Evolutionary conservation across 208 protist species (phyloP), one percentile per base, ranked within the genome.

Genomic region (Trypanosoma cruzi): DNA sequence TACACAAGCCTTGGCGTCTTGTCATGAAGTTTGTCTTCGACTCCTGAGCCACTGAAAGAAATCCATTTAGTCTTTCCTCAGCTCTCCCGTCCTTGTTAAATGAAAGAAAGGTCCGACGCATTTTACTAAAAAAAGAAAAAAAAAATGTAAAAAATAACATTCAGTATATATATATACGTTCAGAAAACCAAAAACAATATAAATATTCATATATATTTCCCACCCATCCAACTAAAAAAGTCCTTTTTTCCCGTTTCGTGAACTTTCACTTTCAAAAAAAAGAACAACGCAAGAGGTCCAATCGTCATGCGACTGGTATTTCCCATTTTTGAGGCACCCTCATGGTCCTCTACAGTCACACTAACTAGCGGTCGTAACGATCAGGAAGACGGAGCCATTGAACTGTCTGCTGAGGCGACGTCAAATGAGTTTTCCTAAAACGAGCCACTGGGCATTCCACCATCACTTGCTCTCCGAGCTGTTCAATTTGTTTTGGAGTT

Each of bases 361-460:
- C 4, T 49, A 20, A 22, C 75, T 68, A 94, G 26, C 89, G 71
- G 64, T 92, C 86, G 64, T 88, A 90, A 34, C 57, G 68, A 65
- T 89, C 80, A 16, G 90, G 84, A 20, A 95, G 68, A 56, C 84
- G 82, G 63, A 90, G 56, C 90, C 90, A 95, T 55, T 93, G 80
- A 81, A 95, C 90, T 49, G 83, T 75, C 58, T 93, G 78, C 40
- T 92, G 66, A 32, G 79, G 79, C 11, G 73, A 81, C 34, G 65
- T 70, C 22, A 93, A 79, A 32, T 88, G 83, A 3, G 86, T 88
- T 74, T 92, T 90, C 44, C 90, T 82, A 70, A 96, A 94, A 22
- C 90, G 85, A 10, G 90, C 90, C 49, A 96, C 85, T 4, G 90
- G 90, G 63, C 90, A 96, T 73, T 96, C 90, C 66, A 94, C 85